Evolutionary conservation across 306 rosid species (phyloP).

Genomic region (Prunus padus): DNA sequence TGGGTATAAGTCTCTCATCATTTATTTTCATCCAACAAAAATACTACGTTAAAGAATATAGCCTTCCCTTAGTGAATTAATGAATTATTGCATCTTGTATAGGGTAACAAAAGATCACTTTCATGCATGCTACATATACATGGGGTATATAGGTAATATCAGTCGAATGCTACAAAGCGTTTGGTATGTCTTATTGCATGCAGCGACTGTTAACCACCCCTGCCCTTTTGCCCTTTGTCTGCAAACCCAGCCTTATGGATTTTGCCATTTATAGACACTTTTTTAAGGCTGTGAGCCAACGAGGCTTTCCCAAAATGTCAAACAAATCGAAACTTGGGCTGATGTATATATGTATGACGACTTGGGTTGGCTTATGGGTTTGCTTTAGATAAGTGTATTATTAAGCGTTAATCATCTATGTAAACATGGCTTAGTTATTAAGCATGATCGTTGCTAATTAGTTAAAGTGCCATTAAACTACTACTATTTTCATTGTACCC

Average conservation of each 20-base stretch:
- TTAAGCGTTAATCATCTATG: too few relatives aligned
- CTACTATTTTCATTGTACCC: too few relatives aligned
- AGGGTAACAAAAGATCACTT: too few relatives aligned
- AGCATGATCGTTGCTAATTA: too few relatives aligned
- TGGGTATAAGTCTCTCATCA: background rate
- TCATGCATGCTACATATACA: background rate
- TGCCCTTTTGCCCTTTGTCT: background rate
- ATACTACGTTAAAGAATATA: too few relatives aligned
- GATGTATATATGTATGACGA: too few relatives aligned
- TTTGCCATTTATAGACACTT: slow-evolving; percentile 8
- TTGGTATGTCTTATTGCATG: background rate
- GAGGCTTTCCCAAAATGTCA: background rate
- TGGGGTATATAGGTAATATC: background rate
- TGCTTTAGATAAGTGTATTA: too few relatives aligned
- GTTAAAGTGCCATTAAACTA: too few relatives aligned
- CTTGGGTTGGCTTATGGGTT: too few relatives aligned
- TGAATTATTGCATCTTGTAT: too few relatives aligned
- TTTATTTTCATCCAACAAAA: slow-evolving; percentile 4
- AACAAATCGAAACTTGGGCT: background rate
- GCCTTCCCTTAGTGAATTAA: too few relatives aligned
- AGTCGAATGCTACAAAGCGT: background rate
- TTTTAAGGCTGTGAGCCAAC: slow-evolving; percentile 3
- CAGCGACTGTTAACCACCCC: slow-evolving; percentile 15
- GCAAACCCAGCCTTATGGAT: background rate
- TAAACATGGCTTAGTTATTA: background rate